Percentiles rank a stretch among this genome's conserved stretches.
Evolutionary conservation across 768 basidiomycete genomes (phyloP).

Genomic region (Pholiota microspora): DNA sequence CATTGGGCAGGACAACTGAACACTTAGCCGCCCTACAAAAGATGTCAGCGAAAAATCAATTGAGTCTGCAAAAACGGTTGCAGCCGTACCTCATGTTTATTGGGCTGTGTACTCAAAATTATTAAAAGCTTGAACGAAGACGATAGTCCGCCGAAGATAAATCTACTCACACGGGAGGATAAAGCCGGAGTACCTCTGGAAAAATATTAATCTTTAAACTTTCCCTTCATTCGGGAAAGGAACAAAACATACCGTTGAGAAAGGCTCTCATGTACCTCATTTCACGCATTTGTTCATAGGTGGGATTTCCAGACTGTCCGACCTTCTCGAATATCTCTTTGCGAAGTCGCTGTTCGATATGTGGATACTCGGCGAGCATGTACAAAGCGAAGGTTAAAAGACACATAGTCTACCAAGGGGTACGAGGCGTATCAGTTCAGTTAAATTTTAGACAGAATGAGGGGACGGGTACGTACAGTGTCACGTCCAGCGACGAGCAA

Average conservation of each 20-base stretch:
- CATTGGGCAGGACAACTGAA: constrained; percentile 15
- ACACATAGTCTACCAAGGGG: constrained; percentile 32
- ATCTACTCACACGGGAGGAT: constrained; percentile 29
- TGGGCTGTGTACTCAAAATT: constrained; percentile 7
- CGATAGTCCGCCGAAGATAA: not conserved
- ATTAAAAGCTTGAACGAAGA: not conserved
- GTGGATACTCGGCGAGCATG: constrained; percentile 41
- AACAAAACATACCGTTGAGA: constrained; percentile 27
- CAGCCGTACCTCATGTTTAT: constrained; percentile 7
- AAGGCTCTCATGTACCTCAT: constrained; percentile 39
- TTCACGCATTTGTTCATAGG: constrained; percentile 42
- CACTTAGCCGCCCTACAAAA: constrained; percentile 15
- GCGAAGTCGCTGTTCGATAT: constrained; percentile 34
- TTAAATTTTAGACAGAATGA: no score
- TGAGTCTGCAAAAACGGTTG: not conserved
- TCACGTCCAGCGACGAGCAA: constrained; percentile 51
- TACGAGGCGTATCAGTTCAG: no score
- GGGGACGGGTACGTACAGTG: constrained; percentile 33
- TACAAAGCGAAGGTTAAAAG: constrained; percentile 41
- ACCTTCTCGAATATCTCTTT: constrained; percentile 40
- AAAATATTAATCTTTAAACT: not conserved
- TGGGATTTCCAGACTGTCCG: constrained; percentile 35
- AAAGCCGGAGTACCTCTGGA: constrained; percentile 41
- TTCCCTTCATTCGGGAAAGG: not conserved
- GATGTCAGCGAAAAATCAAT: no score